Evolutionary conservation across 179 eudicot species (phyloP).

Genomic region (Beta corolliflora): DNA sequence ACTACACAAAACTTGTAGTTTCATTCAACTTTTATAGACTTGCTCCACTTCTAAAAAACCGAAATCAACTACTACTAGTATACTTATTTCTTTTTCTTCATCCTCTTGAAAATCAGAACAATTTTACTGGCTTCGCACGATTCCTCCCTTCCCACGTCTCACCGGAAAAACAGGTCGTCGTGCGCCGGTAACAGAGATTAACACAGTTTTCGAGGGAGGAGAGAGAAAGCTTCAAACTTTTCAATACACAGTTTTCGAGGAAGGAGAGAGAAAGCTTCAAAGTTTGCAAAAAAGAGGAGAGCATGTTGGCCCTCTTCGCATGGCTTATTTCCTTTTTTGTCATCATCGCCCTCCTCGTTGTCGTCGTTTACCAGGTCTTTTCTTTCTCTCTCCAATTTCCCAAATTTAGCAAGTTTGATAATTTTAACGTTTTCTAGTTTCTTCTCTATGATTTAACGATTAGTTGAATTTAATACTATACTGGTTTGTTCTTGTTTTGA

Average conservation of each 20-base stretch:
- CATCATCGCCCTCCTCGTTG: slow-evolving; percentile 51
- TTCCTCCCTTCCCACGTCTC: background rate
- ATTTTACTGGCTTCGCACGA: background rate
- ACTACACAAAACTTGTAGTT: too few species aligned
- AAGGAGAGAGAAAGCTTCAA: background rate
- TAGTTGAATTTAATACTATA: too few species aligned
- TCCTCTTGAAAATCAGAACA: background rate
- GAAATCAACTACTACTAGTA: background rate
- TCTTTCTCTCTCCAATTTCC: too few species aligned
- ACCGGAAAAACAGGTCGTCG: background rate
- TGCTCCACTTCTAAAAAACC: background rate
- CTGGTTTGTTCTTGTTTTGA: too few species aligned
- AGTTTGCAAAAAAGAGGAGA: background rate
- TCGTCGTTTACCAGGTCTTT: slow-evolving; percentile 64
- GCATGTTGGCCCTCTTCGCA: slow-evolving; percentile 52
- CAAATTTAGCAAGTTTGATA: background rate
- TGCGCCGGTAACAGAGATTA: background rate
- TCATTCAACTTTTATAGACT: too few species aligned
- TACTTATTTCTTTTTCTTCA: background rate
- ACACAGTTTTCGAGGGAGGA: background rate
- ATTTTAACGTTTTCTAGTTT: too few species aligned
- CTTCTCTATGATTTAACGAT: too few species aligned
- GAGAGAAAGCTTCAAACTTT: background rate
- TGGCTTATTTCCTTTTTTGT: slow-evolving; percentile 71
- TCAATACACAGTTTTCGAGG: background rate